These are phyloP conservation scores for Hippophae tibetana DNA, from an alignment of 306 rosid species.

Conservation along the genomic window DNA sequence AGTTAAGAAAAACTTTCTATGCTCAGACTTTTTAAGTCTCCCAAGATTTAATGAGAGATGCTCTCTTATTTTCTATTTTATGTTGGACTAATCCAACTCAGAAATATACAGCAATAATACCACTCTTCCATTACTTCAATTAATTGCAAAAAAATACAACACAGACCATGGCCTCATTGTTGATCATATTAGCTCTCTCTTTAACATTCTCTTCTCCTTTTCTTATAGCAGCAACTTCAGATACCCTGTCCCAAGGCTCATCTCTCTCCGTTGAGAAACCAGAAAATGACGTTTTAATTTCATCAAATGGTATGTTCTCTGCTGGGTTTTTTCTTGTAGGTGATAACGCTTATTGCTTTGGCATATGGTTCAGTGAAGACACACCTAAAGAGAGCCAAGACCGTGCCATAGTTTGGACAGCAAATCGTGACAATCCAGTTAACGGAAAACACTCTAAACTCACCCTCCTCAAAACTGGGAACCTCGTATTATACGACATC, in stretches of 20 bases:
- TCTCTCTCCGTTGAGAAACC: slow-evolving; percentile 30
- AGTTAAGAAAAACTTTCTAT: no score
- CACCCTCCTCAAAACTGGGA: slow-evolving; percentile 25
- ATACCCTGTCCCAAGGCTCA: slow-evolving; percentile 22
- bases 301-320: slow-evolving; percentile 28
- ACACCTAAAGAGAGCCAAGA: not conserved
- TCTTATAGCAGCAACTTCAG: not conserved
- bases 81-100: no score
- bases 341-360: slow-evolving; percentile 46
- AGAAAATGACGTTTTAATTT: slow-evolving; percentile 24
- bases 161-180: no score
- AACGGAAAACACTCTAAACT: slow-evolving; percentile 40
- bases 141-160: no score
- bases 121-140: no score
- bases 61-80: no score
- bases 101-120: no score
- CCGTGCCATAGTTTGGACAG: slow-evolving; percentile 42
- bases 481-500: slow-evolving; percentile 28
- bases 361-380: slow-evolving; percentile 36
- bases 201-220: no score
- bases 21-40: no score
- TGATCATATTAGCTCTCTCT: no score
- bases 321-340: slow-evolving; percentile 43
- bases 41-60: no score
- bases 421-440: slow-evolving; percentile 37